Evolutionary conservation across 805 yeast species (phyloP).

Genomic region (Priceomyces medius): DNA sequence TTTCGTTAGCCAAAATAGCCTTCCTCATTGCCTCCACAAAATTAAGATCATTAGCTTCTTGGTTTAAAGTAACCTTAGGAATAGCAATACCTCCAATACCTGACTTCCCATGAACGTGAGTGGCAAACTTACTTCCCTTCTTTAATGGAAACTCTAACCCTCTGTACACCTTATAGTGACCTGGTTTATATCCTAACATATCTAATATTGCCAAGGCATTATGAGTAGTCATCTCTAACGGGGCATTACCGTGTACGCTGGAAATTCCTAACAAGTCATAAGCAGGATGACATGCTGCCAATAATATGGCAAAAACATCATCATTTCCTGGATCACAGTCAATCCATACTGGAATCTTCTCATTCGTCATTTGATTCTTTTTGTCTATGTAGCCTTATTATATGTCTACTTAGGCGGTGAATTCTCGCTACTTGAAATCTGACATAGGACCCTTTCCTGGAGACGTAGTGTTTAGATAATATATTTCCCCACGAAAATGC

Average conservation of each 20-base stretch:
- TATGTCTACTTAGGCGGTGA: too few relatives aligned
- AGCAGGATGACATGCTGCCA: conserved; percentile 60
- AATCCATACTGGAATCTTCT: conserved; percentile 65
- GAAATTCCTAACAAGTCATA: conserved; percentile 66
- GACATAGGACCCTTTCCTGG: too few relatives aligned
- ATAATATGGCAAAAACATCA: conserved; percentile 72
- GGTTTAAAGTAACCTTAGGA: conserved; percentile 48
- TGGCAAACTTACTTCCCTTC: conserved; percentile 51
- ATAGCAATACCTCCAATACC: conserved; percentile 77
- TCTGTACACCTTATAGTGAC: conserved; percentile 61
- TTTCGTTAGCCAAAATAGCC: conserved; percentile 44
- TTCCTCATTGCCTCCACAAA: conserved; percentile 38
- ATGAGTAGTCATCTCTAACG: conserved; percentile 60
- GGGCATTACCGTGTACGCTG: conserved; percentile 72
- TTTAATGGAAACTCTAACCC: conserved; percentile 63
- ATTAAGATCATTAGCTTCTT: conserved; percentile 18
- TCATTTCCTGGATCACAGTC: conserved; percentile 95
- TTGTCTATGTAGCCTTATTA: too few relatives aligned
- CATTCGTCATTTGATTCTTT: too few relatives aligned
- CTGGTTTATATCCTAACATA: conserved; percentile 40
- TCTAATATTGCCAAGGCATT: conserved; percentile 70
- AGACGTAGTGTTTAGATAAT: too few relatives aligned
- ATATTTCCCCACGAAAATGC: too few relatives aligned
- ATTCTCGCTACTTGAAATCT: too few relatives aligned
- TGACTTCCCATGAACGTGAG: conserved; percentile 66